Evolutionary conservation across 1,284 basidiomycete genomes (phyloP).

Genomic region (Megacollybia platyphylla): DNA sequence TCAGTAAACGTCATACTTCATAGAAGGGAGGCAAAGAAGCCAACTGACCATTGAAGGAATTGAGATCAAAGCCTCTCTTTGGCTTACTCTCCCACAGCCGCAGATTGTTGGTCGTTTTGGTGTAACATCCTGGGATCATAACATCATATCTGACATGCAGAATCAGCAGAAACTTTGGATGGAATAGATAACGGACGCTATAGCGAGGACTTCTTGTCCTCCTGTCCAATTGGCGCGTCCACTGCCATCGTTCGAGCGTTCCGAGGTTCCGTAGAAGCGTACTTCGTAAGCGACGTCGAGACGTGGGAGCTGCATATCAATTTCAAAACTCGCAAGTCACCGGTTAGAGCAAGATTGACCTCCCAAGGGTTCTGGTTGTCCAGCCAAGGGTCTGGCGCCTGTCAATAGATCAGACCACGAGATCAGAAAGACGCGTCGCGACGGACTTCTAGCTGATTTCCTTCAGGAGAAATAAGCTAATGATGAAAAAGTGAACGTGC

Average conservation of each 20-base stretch:
- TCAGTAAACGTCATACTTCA: not conserved
- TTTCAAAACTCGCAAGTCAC: not conserved
- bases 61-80: constrained; percentile 85
- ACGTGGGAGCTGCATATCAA: constrained; percentile 47
- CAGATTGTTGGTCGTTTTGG: constrained; percentile 68
- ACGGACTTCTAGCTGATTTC: constrained; percentile 69
- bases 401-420: constrained; percentile 20
- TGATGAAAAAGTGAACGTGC: not conserved
- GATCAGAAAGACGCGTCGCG: not conserved
- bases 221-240: constrained; percentile 71
- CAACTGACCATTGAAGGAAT: constrained; percentile 73
- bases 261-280: constrained; percentile 77
- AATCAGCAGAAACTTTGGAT: no score
- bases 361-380: constrained; percentile 85
- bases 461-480: constrained; percentile 65
- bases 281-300: constrained; percentile 74
- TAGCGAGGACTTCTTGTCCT: constrained; percentile 82
- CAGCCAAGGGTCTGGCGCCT: constrained; percentile 90
- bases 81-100: constrained; percentile 80
- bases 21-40: not conserved
- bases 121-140: constrained; percentile 80
- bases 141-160: constrained; percentile 46
- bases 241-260: constrained; percentile 48
- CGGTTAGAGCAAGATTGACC: constrained; percentile 11
- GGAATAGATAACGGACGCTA: constrained; percentile 28